Evolutionary conservation across 768 basidiomycete species (phyloP), one percentile per base, ranked within the genome.

Genomic region (Pisolithus albus): DNA sequence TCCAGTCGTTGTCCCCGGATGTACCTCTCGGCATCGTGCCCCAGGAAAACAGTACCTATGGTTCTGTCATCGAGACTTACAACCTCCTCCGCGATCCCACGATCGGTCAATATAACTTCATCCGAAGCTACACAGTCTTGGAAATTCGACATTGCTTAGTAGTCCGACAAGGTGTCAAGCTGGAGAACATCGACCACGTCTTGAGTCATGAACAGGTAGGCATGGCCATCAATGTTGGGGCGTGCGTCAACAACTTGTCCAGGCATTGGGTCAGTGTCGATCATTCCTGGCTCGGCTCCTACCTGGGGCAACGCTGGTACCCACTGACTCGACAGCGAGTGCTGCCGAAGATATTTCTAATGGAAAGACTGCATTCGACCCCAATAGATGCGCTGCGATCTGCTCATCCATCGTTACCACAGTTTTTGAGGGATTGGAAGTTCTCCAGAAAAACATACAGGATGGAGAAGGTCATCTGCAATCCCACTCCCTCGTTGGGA

Each of bases 211-310:
- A 90, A 61, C 88, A 91, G 72, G 88, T 88, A 50, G 42, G 46
- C 37, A 16, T 40, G 28, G 36, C 46, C 60, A 24, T 34, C 40
- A 49, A 4, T 48, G 1, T 21, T 30, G 39, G 6, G 4, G 37
- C 36, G 36, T 45, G 30, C n/a, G 51, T 46, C 56, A 37, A 46
- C 47, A 50, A 10, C 38, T 23, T 32, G 7, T 32, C 11, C 54
- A 90, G 88, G 88, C 88, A 13, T 66, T 91, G 23, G 88, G 88
- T 15, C 88, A 92, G 66, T 92, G 88, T 64, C 73, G 71, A n/a
- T 69, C 61, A 16, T 91, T 86, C 67, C 65, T 91, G 18, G 59
- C 68, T 11, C 59, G 66, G 47, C 63, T 79, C 41, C 64, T 91
- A 19, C 82, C 88, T 1, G 56, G 59, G 19, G 83, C 77, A 4